Percentiles rank a stretch among this genome's conserved stretches.
These are phyloP conservation scores for Globisporangium carolinianum DNA, from an alignment of 352 stramenopile species.

Conservation along the genomic window DNA sequence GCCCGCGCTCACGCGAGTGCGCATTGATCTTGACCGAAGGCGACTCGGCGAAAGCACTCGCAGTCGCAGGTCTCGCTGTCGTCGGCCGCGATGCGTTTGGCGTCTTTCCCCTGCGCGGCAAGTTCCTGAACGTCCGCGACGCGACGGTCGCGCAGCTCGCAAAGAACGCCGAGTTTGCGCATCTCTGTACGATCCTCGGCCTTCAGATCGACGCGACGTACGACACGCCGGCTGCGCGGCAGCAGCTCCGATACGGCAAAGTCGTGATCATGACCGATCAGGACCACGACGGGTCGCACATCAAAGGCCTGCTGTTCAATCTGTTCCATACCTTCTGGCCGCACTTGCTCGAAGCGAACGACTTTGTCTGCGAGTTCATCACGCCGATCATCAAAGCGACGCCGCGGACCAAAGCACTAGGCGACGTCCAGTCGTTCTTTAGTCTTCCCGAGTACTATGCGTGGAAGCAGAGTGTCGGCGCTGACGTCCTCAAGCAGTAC, in stretches of 20 bases:
- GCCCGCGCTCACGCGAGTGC: constrained; percentile 86
- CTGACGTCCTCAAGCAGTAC: constrained; percentile 82
- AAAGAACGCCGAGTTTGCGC: constrained; percentile 94
- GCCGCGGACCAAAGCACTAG: constrained; percentile 40
- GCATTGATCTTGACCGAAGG: constrained; percentile 99
- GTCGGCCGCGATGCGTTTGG: constrained; percentile 98
- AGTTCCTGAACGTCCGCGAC: constrained; percentile 90
- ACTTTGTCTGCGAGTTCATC: constrained; percentile 99
- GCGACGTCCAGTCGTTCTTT: constrained; percentile 90
- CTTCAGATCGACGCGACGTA: constrained; percentile 96
- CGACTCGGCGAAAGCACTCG: constrained; percentile 98
- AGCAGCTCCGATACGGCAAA: constrained; percentile 96
- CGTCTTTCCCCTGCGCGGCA: constrained; percentile 98
- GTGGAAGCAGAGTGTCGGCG: constrained; percentile 83
- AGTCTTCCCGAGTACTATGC: constrained; percentile 95
- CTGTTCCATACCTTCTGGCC: constrained; percentile 99
- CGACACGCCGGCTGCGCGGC: constrained; percentile 84
- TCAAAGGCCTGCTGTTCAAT: constrained; percentile 99
- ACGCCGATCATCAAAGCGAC: constrained; percentile 98
- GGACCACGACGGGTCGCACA: constrained; percentile 98
- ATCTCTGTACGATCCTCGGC: constrained; percentile 97
- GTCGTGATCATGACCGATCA: constrained; percentile 99
- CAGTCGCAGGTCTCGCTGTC: constrained; percentile 97
- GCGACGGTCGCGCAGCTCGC: constrained; percentile 77
- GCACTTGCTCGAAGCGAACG: constrained; percentile 88